Evolutionary conservation across 495 filamentous ascomycete genomes (phyloP).

Genomic region (Penicillium tannophilum): DNA sequence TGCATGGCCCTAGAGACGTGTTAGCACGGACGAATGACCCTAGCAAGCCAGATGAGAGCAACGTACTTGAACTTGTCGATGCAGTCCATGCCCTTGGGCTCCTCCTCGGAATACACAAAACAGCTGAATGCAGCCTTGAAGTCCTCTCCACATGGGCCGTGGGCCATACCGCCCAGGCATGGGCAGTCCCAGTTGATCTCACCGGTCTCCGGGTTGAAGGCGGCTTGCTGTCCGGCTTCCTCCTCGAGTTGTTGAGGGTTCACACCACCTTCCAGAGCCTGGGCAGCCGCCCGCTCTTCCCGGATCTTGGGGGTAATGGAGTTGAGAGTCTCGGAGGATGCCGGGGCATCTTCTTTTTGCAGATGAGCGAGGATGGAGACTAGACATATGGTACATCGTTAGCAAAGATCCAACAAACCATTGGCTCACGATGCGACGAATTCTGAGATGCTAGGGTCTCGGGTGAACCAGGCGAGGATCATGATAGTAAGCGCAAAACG

Average conservation of each 20-base stretch:
- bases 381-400: slow-evolving; percentile 12
- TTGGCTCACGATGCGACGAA: slow-evolving; percentile 1
- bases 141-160: slow-evolving; percentile 93
- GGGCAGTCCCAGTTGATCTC: slow-evolving; percentile 99
- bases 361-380: slow-evolving; percentile 38
- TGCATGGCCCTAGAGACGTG: slow-evolving; percentile 76
- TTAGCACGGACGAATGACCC: slow-evolving; percentile 21
- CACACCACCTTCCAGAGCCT: slow-evolving; percentile 24
- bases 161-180: slow-evolving; percentile 94
- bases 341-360: slow-evolving; percentile 27
- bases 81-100: slow-evolving; percentile 98
- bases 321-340: slow-evolving; percentile 46
- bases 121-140: slow-evolving; percentile 96
- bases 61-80: slow-evolving; percentile 95
- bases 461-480: neutral
- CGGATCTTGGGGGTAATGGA: slow-evolving; percentile 48
- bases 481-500: slow-evolving; percentile 3
- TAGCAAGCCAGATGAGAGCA: neutral
- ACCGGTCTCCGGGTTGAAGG: slow-evolving; percentile 96
- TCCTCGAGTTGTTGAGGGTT: slow-evolving; percentile 64
- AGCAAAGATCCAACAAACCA: slow-evolving; percentile 11
- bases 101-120: slow-evolving; percentile 91
- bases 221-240: slow-evolving; percentile 81
- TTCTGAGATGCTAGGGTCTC: slow-evolving; percentile 15
- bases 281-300: slow-evolving; percentile 29